Conservation (phyloP, 2,329 filamentous ascomycete genomes). For the Pestalotiopsis sp. region DNA sequence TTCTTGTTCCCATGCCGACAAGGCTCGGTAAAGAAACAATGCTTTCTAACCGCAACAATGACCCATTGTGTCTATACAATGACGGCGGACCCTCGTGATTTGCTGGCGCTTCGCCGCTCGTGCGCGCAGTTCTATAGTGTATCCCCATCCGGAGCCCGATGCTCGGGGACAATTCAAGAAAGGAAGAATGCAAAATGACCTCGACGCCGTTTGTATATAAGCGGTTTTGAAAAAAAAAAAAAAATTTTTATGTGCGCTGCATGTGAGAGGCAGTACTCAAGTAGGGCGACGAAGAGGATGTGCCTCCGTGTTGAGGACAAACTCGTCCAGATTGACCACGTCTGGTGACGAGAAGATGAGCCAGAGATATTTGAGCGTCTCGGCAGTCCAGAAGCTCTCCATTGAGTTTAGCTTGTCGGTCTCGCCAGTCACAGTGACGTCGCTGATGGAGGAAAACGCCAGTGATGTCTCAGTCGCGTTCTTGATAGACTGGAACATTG, state of each 20-base stretch:
- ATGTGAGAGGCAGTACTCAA: not conserved
- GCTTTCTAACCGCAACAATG: not conserved
- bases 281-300: conserved; percentile 39
- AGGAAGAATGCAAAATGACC: not conserved
- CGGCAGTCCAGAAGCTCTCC: conserved; percentile 71
- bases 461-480: conserved; percentile 46
- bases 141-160: not conserved
- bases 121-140: not conserved
- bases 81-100: not conserved
- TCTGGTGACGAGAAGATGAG: conserved; percentile 68
- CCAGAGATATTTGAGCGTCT: conserved; percentile 78
- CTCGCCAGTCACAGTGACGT: conserved; percentile 52
- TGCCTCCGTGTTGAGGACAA: conserved; percentile 60
- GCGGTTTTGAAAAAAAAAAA: not conserved
- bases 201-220: not conserved
- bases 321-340: conserved; percentile 68
- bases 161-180: not conserved
- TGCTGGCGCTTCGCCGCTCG: not conserved
- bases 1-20: not conserved
- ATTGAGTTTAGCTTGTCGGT: conserved; percentile 33
- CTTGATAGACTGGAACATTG: conserved; percentile 51
- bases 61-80: not conserved
- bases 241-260: not conserved
- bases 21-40: not conserved
- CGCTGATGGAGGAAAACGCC: conserved; percentile 49